Evolutionary conservation across 176 grass and related monocot genomes (phyloP).

Genomic region (Eragrostis nindensis): DNA sequence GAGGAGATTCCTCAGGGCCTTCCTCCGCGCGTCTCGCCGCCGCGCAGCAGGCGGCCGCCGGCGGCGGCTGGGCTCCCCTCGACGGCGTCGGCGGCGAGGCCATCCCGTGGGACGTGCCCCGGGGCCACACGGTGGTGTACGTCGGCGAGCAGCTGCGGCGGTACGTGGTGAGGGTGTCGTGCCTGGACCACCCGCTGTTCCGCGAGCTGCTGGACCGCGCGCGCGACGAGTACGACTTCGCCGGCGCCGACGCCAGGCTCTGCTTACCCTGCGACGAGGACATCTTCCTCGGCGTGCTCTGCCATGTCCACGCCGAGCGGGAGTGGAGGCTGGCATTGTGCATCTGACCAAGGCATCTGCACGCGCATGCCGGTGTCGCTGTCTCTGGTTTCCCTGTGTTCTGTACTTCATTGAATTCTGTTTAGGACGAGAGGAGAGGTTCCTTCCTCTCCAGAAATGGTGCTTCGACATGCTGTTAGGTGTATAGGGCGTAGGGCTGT

Average conservation of each 20-base stretch:
- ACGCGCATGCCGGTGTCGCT: background rate
- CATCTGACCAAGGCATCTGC: conserved; percentile 2
- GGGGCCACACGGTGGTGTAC: conserved; percentile 88
- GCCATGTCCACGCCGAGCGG: conserved; percentile 42
- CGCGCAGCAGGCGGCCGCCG: conserved; percentile 1
- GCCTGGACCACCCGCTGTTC: conserved; percentile 84
- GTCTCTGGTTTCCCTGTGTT: background rate
- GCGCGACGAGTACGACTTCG: conserved; percentile 69
- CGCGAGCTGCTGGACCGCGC: conserved; percentile 75
- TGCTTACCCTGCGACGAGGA: conserved; percentile 84
- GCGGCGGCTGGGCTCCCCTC: conserved; percentile 40
- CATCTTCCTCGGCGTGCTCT: conserved; percentile 69
- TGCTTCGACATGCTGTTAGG: conserved; percentile 2
- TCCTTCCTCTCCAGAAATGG: background rate
- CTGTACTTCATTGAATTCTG: too few relatives aligned
- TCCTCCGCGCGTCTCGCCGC: conserved; percentile 52
- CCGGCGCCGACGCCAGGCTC: conserved; percentile 42
- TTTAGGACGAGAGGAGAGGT: too few relatives aligned
- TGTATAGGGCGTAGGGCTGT: conserved; percentile 29
- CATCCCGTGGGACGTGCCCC: conserved; percentile 80
- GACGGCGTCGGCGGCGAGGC: background rate
- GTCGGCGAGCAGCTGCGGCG: conserved; percentile 71
- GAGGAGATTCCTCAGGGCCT: conserved; percentile 48
- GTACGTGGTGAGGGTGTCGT: conserved; percentile 67
- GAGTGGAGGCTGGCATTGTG: conserved; percentile 32